These are phyloP conservation scores for Lentinula boryana DNA, from an alignment of 768 basidiomycete species.

Conservation along the genomic window DNA sequence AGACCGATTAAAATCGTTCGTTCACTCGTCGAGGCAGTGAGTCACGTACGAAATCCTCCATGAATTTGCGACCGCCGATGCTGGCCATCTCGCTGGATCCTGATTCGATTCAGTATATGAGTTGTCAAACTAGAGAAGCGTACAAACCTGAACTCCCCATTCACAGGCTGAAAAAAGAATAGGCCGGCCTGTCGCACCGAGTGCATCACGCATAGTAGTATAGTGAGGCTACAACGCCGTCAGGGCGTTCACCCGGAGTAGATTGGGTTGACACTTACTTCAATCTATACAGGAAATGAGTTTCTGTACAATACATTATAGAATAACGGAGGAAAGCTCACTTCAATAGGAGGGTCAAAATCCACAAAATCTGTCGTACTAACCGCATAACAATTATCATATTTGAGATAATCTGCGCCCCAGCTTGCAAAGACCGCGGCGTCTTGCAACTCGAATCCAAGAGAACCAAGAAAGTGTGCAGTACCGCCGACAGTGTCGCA, in stretches of 20 bases:
- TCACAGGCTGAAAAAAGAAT: slow-evolving; percentile 49
- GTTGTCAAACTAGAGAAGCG: neutral
- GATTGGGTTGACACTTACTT: slow-evolving; percentile 18
- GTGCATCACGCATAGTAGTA: slow-evolving; percentile 38
- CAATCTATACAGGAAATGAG: slow-evolving; percentile 18
- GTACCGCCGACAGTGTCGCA: slow-evolving; percentile 41
- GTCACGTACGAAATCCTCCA: slow-evolving; percentile 40
- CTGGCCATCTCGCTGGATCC: slow-evolving; percentile 47
- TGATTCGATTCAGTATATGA: neutral
- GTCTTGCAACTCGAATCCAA: slow-evolving; percentile 41
- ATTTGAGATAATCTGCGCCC: slow-evolving; percentile 45
- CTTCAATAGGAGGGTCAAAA: slow-evolving; percentile 34
- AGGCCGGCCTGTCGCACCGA: slow-evolving; percentile 36
- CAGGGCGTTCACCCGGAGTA: neutral
- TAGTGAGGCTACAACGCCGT: slow-evolving; percentile 30
- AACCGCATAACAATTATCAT: slow-evolving; percentile 47
- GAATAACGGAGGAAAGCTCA: slow-evolving; percentile 13
- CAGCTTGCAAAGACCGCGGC: slow-evolving; percentile 41
- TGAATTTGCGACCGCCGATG: slow-evolving; percentile 38
- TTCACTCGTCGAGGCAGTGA: neutral
- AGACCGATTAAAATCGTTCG: neutral
- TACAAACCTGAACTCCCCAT: slow-evolving; percentile 34
- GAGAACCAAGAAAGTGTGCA: slow-evolving; percentile 36
- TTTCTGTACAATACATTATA: neutral
- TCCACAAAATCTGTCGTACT: slow-evolving; percentile 40